Evolutionary conservation across 2,329 filamentous ascomycete genomes (phyloP), one percentile per base, ranked within the genome.

Genomic region (Trichoderma sp.): DNA sequence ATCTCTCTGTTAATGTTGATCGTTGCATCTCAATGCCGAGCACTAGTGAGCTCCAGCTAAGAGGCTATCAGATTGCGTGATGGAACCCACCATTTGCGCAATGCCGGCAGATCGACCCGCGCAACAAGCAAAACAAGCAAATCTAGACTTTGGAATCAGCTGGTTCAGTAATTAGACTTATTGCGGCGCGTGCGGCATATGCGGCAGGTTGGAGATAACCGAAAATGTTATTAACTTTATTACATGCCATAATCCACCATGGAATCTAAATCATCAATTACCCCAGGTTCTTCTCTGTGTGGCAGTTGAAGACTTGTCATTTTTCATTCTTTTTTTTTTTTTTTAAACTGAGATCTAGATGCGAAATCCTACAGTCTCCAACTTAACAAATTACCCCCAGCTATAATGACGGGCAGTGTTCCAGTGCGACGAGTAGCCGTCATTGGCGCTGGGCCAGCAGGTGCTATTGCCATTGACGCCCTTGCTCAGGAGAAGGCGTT

Each of bases 371-470:
- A 53, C 50, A 24, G 2, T 12, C 50, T 53, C 18, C n/a, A n/a
- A 50, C 50, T 53, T 24, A 3, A 4, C 2, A 11, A 53, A 11
- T 53, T 4, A 53, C 50, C 50, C 11, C n/a, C n/a, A 60, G 14
- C 11, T 50, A 2, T 33, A 31, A 18, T 29, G 18, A 79, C 79
- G 77, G 65, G 75, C 2, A 63, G 77, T 64, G 21, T 67, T 33
- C 38, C 76, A 18, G 67, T 80, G 6, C 83, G 83, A 71, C 81
- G 83, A 38, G 87, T 92, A 14, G 91, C 90, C 21, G 86, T 92
- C 6, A 90, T 92, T 78, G 91, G 91, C 7, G 86, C 89, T 3
- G 91, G 91, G 6, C 91, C 91, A 7, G 86, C 89, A 3, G 91
- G 91, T 3, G 88, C 89, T 14, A 91, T 92, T 74, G 83, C 90